A percentile compares a stretch with the other conserved stretches of the same genome.
These are phyloP conservation scores for Suillus tomentosus DNA, from an alignment of 768 basidiomycete species.

Conservation along the genomic window DNA sequence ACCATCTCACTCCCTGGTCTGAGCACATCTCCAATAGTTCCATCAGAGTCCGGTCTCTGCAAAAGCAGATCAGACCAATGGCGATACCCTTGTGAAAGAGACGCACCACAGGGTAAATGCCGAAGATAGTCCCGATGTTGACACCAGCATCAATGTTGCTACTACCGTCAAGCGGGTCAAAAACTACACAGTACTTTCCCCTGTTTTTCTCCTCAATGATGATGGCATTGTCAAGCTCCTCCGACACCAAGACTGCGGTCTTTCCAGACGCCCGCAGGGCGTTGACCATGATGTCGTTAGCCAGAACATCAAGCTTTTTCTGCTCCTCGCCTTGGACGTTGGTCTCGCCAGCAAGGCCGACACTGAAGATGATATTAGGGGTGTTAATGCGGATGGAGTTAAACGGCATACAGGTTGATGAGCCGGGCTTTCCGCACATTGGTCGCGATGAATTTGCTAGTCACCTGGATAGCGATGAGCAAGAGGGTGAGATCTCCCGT, in stretches of 20 bases:
- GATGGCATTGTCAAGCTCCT: slow-evolving; percentile 92
- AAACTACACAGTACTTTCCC: slow-evolving; percentile 96
- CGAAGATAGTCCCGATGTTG: slow-evolving; percentile 97
- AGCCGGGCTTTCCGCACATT: slow-evolving; percentile 96
- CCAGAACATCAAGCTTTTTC: slow-evolving; percentile 97
- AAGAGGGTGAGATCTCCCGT: slow-evolving; percentile 95
- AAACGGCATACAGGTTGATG: slow-evolving; percentile 83
- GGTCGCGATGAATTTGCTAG: slow-evolving; percentile 96
- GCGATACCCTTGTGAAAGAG: background rate
- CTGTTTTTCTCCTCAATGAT: slow-evolving; percentile 79
- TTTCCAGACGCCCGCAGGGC: slow-evolving; percentile 95
- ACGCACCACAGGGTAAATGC: slow-evolving; percentile 89
- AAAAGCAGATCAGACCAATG: slow-evolving; percentile 5
- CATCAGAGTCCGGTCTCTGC: slow-evolving; percentile 74
- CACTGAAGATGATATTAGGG: slow-evolving; percentile 46
- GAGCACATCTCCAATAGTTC: slow-evolving; percentile 85
- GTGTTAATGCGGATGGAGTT: background rate
- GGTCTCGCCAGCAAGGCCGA: slow-evolving; percentile 94
- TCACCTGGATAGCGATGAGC: slow-evolving; percentile 93
- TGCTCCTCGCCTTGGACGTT: slow-evolving; percentile 99
- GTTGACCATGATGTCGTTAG: slow-evolving; percentile 99
- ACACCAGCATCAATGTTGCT: slow-evolving; percentile 99
- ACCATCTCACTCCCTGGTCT: slow-evolving; percentile 97
- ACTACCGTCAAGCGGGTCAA: slow-evolving; percentile 95
- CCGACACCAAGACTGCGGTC: slow-evolving; percentile 94